Percentiles rank a stretch among this genome's conserved stretches.
phyloP scores from a whole-genome alignment of 192 early-diverging fungal genomes.

The Martensiomyces pterosporus region DNA sequence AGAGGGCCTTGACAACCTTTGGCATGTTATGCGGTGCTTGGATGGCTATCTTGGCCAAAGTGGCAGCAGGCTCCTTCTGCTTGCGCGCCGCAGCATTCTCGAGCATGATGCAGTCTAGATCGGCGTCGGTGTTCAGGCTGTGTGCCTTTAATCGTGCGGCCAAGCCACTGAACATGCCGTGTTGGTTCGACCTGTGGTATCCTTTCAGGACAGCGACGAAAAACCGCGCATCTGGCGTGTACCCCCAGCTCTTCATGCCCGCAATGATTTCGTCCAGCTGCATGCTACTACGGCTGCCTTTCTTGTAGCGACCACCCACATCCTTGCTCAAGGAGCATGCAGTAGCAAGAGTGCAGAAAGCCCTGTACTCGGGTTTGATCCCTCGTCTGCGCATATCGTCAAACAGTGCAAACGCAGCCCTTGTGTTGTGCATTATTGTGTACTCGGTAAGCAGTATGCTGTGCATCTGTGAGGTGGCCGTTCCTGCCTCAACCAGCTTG shows the following conservation, averaged over 20 bases:
- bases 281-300: constrained; percentile 2
- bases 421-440: constrained; percentile 14
- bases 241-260: constrained; percentile 32
- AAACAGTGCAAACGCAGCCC: constrained; percentile 26
- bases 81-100: constrained; percentile 19
- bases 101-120: constrained; percentile 17
- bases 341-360: constrained; percentile 14
- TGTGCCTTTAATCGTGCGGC: constrained; percentile 13
- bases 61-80: background rate
- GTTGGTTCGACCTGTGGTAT: constrained; percentile 23
- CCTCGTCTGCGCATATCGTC: constrained; percentile 10
- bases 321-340: constrained; percentile 16
- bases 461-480: constrained; percentile 15
- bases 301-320: too few relatives aligned
- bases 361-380: background rate
- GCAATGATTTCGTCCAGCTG: constrained; percentile 15
- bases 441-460: constrained; percentile 20
- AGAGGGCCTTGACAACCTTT: constrained; percentile 12
- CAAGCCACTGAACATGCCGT: constrained; percentile 37
- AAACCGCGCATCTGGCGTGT: constrained; percentile 12
- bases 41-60: constrained; percentile 10
- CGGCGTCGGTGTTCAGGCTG: constrained; percentile 1
- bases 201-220: constrained; percentile 28
- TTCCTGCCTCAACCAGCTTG: constrained; percentile 8
- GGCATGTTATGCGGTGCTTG: constrained; percentile 1